A percentile compares a stretch with the other conserved stretches of the same genome.
Evolutionary conservation across 768 basidiomycete species (phyloP).

Genomic region (Auricularia sp.): DNA sequence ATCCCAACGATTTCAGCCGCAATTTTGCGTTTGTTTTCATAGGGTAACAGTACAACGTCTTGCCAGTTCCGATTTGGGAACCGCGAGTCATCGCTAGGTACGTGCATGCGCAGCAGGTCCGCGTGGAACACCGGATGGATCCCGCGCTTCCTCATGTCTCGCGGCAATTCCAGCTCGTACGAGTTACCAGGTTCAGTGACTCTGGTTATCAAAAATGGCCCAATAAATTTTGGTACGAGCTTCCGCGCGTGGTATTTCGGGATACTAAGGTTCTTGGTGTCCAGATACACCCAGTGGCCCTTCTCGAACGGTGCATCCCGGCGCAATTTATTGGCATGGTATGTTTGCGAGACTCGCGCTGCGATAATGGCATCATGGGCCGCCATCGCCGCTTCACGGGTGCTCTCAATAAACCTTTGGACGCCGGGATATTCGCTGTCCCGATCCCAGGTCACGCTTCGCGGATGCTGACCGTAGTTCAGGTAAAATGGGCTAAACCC

Average conservation of each 20-base stretch:
- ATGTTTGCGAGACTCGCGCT: conserved; percentile 20
- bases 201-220: conserved; percentile 25
- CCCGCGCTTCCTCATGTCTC: conserved; percentile 21
- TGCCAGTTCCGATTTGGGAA: conserved; percentile 24
- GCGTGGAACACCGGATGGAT: conserved; percentile 29
- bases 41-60: neutral
- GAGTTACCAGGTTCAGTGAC: conserved; percentile 10
- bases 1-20: conserved; percentile 3
- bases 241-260: conserved; percentile 27
- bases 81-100: conserved; percentile 22
- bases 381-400: conserved; percentile 14
- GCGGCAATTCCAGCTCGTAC: conserved; percentile 19
- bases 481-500: conserved; percentile 24
- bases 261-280: conserved; percentile 26
- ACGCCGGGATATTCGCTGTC: neutral
- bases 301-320: conserved; percentile 18
- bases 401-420: conserved; percentile 13
- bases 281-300: conserved; percentile 28
- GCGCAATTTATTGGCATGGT: conserved; percentile 20
- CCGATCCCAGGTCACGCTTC: conserved; percentile 8
- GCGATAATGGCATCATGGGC: conserved; percentile 5
- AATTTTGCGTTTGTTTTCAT: conserved; percentile 2
- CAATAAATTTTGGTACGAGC: conserved; percentile 28
- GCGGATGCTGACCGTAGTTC: conserved; percentile 23
- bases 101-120: conserved; percentile 18